These are phyloP conservation scores for Medicago truncatula DNA, from an alignment of 306 rosid genomes.

Conservation along the genomic window DNA sequence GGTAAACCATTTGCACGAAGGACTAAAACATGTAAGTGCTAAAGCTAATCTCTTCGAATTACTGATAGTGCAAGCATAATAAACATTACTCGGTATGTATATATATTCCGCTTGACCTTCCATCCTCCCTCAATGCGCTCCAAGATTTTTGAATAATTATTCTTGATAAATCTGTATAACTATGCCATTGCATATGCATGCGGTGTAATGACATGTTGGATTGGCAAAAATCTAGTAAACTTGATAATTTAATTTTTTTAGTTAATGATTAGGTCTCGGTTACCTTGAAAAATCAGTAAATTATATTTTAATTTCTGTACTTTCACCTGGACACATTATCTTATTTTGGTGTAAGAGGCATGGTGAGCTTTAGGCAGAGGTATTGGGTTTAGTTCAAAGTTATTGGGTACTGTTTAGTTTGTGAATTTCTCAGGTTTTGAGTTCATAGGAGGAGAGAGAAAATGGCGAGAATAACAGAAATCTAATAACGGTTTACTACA, in stretches of 20 bases:
- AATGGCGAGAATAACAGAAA: too few relatives aligned
- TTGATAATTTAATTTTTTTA: not conserved
- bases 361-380: not conserved
- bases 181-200: constrained; percentile 8
- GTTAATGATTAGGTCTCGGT: constrained; percentile 14
- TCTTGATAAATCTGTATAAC: constrained; percentile 16
- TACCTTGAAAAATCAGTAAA: constrained; percentile 4
- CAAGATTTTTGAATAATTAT: not conserved
- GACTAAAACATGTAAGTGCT: constrained; percentile 88
- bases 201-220: constrained; percentile 14
- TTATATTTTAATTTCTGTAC: constrained; percentile 24
- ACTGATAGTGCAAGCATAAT: not conserved
- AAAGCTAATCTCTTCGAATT: constrained; percentile 11
- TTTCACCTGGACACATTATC: constrained; percentile 7
- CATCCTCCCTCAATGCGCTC: not conserved
- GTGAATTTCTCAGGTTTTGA: too few relatives aligned
- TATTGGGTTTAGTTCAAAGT: constrained; percentile 23
- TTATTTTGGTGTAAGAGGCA: constrained; percentile 20
- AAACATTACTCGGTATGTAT: constrained; percentile 3
- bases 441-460: too few relatives aligned
- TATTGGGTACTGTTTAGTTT: not conserved
- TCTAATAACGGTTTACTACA: too few relatives aligned
- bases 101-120: not conserved
- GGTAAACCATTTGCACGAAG: constrained; percentile 98
- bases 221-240: constrained; percentile 5